These are phyloP conservation scores for Aspergillus steynii DNA, from an alignment of 495 filamentous ascomycete genomes.

Conservation along the genomic window DNA sequence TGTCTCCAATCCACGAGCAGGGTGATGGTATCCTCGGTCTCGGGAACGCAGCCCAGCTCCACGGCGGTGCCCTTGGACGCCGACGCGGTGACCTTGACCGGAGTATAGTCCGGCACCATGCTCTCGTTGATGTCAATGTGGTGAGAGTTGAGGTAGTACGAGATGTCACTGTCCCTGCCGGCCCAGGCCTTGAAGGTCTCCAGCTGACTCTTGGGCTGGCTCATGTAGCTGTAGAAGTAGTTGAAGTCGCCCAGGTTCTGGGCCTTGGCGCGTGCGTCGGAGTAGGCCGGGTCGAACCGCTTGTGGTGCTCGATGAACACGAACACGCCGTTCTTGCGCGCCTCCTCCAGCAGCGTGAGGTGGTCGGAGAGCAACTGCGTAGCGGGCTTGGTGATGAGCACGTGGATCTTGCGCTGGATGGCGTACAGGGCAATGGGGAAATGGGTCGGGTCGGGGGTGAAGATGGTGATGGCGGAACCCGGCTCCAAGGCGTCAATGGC, in stretches of 20 bases:
- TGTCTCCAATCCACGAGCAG: conserved; percentile 85
- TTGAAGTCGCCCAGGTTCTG: conserved; percentile 84
- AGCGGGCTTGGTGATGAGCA: conserved; percentile 94
- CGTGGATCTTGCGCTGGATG: conserved; percentile 81
- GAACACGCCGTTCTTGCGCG: conserved; percentile 75
- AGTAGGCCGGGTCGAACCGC: conserved; percentile 89
- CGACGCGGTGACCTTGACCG: conserved; percentile 75
- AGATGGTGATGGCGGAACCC: conserved; percentile 92
- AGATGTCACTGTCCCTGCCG: conserved; percentile 86
- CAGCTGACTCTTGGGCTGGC: conserved; percentile 87
- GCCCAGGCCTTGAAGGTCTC: conserved; percentile 98
- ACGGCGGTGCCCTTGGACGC: conserved; percentile 70
- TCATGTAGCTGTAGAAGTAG: conserved; percentile 98
- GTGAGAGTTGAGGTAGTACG: conserved; percentile 92
- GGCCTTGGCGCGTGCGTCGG: conserved; percentile 76
- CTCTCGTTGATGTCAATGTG: conserved; percentile 88
- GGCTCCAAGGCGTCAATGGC: conserved; percentile 83
- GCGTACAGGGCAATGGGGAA: conserved; percentile 94
- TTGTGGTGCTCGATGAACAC: conserved; percentile 98
- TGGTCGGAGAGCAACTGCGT: conserved; percentile 82
- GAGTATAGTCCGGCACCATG: conserved; percentile 81
- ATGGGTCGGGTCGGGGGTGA: conserved; percentile 93
- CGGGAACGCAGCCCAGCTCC: conserved; percentile 71
- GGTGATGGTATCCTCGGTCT: conserved; percentile 92
- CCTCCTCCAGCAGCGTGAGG: conserved; percentile 67